Evolutionary conservation across 805 yeast species (phyloP).

Genomic region (Kuraishia piskuri): DNA sequence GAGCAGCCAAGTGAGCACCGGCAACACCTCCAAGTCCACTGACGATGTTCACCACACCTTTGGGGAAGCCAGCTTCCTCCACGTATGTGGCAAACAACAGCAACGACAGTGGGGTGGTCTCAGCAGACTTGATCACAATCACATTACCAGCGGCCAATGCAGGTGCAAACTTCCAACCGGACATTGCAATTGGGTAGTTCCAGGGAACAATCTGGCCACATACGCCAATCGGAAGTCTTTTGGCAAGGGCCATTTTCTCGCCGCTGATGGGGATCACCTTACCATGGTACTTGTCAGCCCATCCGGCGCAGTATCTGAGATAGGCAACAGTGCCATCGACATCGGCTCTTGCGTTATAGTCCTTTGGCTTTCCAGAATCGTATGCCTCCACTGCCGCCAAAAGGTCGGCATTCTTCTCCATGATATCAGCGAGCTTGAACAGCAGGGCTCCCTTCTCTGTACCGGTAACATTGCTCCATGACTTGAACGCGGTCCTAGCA

Average conservation of each 20-base stretch:
- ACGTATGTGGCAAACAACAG: constrained; percentile 51
- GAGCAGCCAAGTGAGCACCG: constrained; percentile 60
- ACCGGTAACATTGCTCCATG: constrained; percentile 38
- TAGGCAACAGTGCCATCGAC: constrained; percentile 35
- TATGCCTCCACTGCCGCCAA: constrained; percentile 39
- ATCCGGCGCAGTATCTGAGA: constrained; percentile 49
- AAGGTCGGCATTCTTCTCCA: constrained; percentile 38
- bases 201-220: constrained; percentile 67
- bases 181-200: constrained; percentile 67
- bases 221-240: constrained; percentile 59
- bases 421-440: constrained; percentile 40
- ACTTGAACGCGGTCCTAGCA: constrained; percentile 36
- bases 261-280: constrained; percentile 27
- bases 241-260: constrained; percentile 53
- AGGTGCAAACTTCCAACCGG: constrained; percentile 77
- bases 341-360: constrained; percentile 39
- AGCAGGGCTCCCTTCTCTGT: constrained; percentile 31
- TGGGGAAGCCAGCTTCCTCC: constrained; percentile 63
- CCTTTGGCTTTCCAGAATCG: constrained; percentile 49
- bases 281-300: constrained; percentile 52
- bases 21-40: constrained; percentile 64
- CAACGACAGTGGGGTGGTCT: constrained; percentile 66
- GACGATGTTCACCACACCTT: constrained; percentile 66
- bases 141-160: constrained; percentile 77
- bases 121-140: constrained; percentile 66